Percentiles rank a stretch among this genome's conserved stretches.
phyloP scores from a whole-genome alignment of 805 yeast species.

The Saccharomyces eubayanus region DNA sequence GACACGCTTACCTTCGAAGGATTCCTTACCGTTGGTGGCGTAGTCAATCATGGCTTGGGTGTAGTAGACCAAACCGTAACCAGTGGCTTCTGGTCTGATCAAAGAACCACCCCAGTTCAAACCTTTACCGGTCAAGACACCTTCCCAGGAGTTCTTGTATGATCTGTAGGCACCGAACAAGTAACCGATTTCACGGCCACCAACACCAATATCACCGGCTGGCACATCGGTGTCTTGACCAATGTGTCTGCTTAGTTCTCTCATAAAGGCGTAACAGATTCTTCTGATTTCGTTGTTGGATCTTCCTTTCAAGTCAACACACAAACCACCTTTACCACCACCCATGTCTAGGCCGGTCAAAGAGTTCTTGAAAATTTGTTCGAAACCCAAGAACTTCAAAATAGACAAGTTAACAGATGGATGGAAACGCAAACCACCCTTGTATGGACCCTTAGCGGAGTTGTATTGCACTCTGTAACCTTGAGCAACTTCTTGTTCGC shows the following conservation, averaged over 20 bases:
- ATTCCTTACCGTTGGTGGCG: constrained; percentile 79
- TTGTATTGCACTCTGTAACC: constrained; percentile 97
- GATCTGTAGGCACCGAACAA: constrained; percentile 92
- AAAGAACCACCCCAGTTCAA: constrained; percentile 96
- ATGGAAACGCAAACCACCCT: constrained; percentile 96
- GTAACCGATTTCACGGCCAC: constrained; percentile 86
- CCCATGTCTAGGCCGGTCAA: constrained; percentile 93
- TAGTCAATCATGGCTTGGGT: constrained; percentile 93
- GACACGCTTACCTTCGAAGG: constrained; percentile 84
- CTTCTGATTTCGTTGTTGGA: constrained; percentile 88
- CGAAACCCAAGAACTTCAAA: constrained; percentile 91
- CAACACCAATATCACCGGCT: constrained; percentile 97
- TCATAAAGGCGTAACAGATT: constrained; percentile 90
- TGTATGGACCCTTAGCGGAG: constrained; percentile 95
- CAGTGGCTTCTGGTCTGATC: constrained; percentile 97
- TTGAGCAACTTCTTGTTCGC: constrained; percentile 81
- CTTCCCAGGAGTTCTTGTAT: constrained; percentile 83
- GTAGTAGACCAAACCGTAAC: constrained; percentile 92
- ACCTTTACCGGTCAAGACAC: constrained; percentile 95
- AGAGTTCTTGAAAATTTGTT: constrained; percentile 96
- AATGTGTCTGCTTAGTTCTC: constrained; percentile 88
- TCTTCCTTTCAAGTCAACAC: constrained; percentile 92
- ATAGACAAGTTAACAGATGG: constrained; percentile 90
- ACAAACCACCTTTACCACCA: constrained; percentile 98
- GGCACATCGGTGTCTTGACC: constrained; percentile 96